A percentile compares a stretch with the other conserved stretches of the same genome.
Evolutionary conservation across 2,329 filamentous ascomycete genomes (phyloP).

Genomic region (Onygenales sp.): DNA sequence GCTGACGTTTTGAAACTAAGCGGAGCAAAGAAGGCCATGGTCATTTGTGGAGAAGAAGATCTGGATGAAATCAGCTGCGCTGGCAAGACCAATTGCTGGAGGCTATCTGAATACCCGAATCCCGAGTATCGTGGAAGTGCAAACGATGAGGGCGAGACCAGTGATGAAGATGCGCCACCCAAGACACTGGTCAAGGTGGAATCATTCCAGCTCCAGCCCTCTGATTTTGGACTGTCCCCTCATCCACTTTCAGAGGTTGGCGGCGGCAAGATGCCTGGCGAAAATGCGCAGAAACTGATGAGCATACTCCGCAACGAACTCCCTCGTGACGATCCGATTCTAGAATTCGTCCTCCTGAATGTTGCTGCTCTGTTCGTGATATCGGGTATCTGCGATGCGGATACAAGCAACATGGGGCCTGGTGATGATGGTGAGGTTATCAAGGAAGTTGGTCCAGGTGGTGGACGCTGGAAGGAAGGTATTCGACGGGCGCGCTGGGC

Average conservation of each 20-base stretch:
- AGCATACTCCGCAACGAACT: slow-evolving; percentile 66
- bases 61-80: slow-evolving; percentile 93
- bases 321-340: slow-evolving; percentile 66
- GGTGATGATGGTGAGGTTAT: slow-evolving; percentile 76
- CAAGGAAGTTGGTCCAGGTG: slow-evolving; percentile 71
- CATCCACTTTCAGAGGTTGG: slow-evolving; percentile 72
- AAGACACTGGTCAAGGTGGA: slow-evolving; percentile 51
- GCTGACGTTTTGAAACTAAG: slow-evolving; percentile 70
- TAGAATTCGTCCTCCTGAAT: slow-evolving; percentile 93
- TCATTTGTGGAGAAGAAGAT: slow-evolving; percentile 90
- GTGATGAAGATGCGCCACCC: slow-evolving; percentile 28
- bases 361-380: slow-evolving; percentile 79
- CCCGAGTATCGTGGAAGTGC: slow-evolving; percentile 26
- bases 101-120: slow-evolving; percentile 48
- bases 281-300: slow-evolving; percentile 79
- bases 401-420: slow-evolving; percentile 66
- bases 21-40: slow-evolving; percentile 71
- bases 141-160: slow-evolving; percentile 25
- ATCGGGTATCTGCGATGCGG: slow-evolving; percentile 76
- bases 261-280: slow-evolving; percentile 71
- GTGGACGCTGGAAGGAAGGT: slow-evolving; percentile 90
- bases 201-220: slow-evolving; percentile 66
- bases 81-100: slow-evolving; percentile 82
- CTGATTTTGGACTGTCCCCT: slow-evolving; percentile 73
- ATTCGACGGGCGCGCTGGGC: slow-evolving; percentile 80